Base-by-base conservation (phyloP, 768 basidiomycete genomes). In the Paxillus rubicundulus region DNA sequence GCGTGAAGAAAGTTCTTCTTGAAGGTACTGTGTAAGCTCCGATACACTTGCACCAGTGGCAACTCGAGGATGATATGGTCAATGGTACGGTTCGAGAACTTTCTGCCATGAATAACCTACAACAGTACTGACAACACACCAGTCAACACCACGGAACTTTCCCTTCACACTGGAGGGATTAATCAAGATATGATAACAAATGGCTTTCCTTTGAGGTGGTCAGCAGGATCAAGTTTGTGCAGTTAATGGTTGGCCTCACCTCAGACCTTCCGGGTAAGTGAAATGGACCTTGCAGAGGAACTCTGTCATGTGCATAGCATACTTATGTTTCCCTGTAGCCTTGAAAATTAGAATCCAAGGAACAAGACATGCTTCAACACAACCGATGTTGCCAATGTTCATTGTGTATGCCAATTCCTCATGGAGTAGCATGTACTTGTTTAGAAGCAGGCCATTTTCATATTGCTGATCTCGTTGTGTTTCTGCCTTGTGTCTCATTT, bases 361-460 rank as follows among this genome's bases (percentile, higher is more conserved):
- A 0, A 56, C 21, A 12, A 71, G 64, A 2, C 48, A 58, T 0
- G 47, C 59, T 39, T 73, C 67, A 0, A 72, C 50, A 0, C 58
- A 57, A 0, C 68, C 66, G 40, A 74, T 70, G 30, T 73, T 71
- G 0, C 71, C 64, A 1, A 9, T 7, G 27, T 72, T 73, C 64
- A 72, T 69, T 0, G 63, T 62, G 53, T 70, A 62, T 0, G 61
- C 58, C 1, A 74, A 47, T 41, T 78, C 76, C 36, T 74, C 70
- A 47, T 79, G 79, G 0, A 77, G 64, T 1, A 76, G 40, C 9
- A 72, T 60, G 24, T 74, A 71, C 27, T 72, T 54, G 12, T 75
- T 61, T 2, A 56, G 27, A 0, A 75, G 49, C 9, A 72, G 33
- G 0, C 49, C 44, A 49, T 79, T 78, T 52, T 74, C 70, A 12